Base-by-base conservation (phyloP, 371 early-diverging fungal species). In the Fennellomyces sp. region DNA sequence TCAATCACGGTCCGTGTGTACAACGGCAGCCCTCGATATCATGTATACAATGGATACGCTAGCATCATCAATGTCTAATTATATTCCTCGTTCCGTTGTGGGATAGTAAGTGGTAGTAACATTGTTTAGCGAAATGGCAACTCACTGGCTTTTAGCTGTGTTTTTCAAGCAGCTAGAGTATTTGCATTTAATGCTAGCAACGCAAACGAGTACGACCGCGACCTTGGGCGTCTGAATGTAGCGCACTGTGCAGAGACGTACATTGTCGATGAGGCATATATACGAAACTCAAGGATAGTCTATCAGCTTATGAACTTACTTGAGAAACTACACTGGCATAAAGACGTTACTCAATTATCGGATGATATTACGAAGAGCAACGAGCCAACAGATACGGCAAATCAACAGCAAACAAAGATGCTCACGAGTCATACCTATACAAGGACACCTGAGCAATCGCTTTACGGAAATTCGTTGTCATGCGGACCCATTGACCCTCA, bases 141-240 rank as follows among this genome's bases (percentile, higher is more conserved):
- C 8, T 29, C 0, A 52, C 38, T 25, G 21, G 15, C 12, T 47
- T 17, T 21, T 25, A 52, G 73, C 74, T 28, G 52, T 35, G 54
- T 72, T 19, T 75, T 75, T 29, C 78, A 78, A 58, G 67, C 75
- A 19, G 69, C 73, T 13, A 69, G 75, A 30, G 64, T 78, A 10
- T 75, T 78, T 55, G 53, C 75, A 23, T 71, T 73, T 28, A 73
- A 71, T 42, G 68, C 75, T n/a, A 72, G 69, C 50, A 65, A 69
- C 7, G 68, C 67, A n/a, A 72, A 73, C 23, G 39, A 54, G 4
- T 42, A 48, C 15, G 13, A 69, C 2, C 56, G 54, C 5, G 56
- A 65, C 12, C 54, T 65, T 50, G 71, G 73, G 10, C 51, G 21
- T 11, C 42, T 47, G 5, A 55, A 70, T 38, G 35, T 76, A 11